Evolutionary conservation across 2,329 filamentous ascomycete species (phyloP).

Genomic region (Penicillium sp.): DNA sequence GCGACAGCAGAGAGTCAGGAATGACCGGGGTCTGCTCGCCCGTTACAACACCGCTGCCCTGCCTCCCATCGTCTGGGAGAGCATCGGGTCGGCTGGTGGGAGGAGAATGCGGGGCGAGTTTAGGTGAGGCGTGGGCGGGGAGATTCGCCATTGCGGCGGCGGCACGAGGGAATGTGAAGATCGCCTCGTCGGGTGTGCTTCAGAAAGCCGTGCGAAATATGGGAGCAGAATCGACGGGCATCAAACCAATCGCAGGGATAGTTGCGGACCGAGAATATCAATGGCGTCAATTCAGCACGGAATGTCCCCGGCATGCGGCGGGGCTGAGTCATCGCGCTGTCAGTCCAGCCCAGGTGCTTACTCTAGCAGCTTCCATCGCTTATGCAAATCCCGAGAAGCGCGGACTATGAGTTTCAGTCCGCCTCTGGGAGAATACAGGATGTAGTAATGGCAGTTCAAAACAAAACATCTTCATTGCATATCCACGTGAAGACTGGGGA

Average conservation of each 20-base stretch:
- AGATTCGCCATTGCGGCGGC: slow-evolving; percentile 51
- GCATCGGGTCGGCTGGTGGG: slow-evolving; percentile 14
- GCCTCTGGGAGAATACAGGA: too few species aligned
- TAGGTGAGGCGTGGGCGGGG: slow-evolving; percentile 55
- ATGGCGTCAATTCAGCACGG: slow-evolving; percentile 1
- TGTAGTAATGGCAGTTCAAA: too few species aligned
- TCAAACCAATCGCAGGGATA: not conserved
- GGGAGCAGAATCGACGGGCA: not conserved
- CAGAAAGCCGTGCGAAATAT: not conserved
- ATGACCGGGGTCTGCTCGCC: slow-evolving; percentile 46
- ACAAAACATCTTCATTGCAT: too few species aligned
- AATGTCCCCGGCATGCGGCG: slow-evolving; percentile 19
- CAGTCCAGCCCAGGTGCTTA: too few species aligned
- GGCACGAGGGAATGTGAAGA: slow-evolving; percentile 6
- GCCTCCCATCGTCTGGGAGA: slow-evolving; percentile 19
- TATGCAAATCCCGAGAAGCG: too few species aligned
- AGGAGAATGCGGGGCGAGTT: slow-evolving; percentile 42
- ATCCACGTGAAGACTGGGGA: too few species aligned
- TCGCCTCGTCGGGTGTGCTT: slow-evolving; percentile 3
- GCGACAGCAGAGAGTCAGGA: slow-evolving; percentile 54
- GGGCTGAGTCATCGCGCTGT: slow-evolving; percentile 24
- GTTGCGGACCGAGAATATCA: not conserved
- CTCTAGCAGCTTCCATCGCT: slow-evolving; percentile 26
- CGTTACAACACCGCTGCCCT: slow-evolving; percentile 21
- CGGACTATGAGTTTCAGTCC: too few species aligned